These are phyloP conservation scores for Periconia digitata DNA, from an alignment of 2,329 filamentous ascomycete species.

Conservation along the genomic window DNA sequence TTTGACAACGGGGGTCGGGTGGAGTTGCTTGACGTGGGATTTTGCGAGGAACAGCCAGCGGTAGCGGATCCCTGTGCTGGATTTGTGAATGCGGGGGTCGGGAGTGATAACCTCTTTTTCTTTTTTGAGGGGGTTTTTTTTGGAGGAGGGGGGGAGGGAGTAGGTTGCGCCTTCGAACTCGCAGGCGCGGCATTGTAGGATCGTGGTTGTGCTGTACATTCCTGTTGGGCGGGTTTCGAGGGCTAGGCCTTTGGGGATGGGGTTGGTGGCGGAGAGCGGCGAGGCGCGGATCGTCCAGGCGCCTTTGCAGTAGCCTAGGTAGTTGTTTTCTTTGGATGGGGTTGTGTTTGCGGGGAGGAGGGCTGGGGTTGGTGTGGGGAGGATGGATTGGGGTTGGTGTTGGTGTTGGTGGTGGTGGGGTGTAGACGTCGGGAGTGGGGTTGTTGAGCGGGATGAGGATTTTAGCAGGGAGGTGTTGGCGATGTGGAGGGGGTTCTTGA, in stretches of 20 bases:
- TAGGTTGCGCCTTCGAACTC: slow-evolving; percentile 37
- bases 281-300: slow-evolving; percentile 41
- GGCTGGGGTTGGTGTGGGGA: no score
- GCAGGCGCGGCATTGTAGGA: slow-evolving; percentile 41
- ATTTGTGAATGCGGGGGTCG: slow-evolving; percentile 30
- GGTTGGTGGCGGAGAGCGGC: no score
- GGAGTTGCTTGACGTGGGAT: slow-evolving; percentile 28
- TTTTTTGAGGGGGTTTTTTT: slow-evolving; percentile 30
- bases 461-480: no score
- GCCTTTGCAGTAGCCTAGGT: slow-evolving; percentile 47
- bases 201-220: slow-evolving; percentile 35
- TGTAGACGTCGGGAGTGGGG: no score
- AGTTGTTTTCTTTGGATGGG: slow-evolving; percentile 43
- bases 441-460: no score
- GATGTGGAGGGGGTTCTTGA: no score
- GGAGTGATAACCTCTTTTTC: slow-evolving; percentile 30
- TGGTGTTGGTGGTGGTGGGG: no score
- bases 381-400: no score
- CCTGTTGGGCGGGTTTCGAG: slow-evolving; percentile 35
- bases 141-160: slow-evolving; percentile 20
- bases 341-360: no score
- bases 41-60: slow-evolving; percentile 45
- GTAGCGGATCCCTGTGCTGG: slow-evolving; percentile 36
- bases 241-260: slow-evolving; percentile 36
- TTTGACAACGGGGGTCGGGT: neutral